Conservation (phyloP, 2,329 filamentous ascomycete genomes). For the Verticillium zaregamsianum region DNA sequence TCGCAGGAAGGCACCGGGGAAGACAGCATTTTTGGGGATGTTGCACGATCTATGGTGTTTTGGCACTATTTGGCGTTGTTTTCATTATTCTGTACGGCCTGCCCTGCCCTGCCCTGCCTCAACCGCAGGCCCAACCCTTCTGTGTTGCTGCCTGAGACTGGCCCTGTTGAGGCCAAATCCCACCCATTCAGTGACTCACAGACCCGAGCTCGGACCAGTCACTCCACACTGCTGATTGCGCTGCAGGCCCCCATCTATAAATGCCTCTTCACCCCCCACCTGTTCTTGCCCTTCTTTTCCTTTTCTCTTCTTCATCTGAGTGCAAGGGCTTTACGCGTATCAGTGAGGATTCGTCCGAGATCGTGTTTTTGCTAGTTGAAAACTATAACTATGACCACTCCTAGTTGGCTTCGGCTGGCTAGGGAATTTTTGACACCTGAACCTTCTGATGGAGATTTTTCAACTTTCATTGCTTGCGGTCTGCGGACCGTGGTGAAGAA, state of each 20-base stretch:
- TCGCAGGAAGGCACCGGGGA: not conserved
- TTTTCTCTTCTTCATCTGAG: slow-evolving; percentile 51
- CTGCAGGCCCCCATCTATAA: not conserved
- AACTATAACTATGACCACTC: slow-evolving; percentile 76
- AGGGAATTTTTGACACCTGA: slow-evolving; percentile 73
- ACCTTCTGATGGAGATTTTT: slow-evolving; percentile 8
- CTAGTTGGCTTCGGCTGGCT: slow-evolving; percentile 62
- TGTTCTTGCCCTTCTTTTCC: slow-evolving; percentile 18
- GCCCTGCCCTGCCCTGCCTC: not conserved
- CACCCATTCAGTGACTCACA: not conserved
- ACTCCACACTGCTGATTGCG: not conserved
- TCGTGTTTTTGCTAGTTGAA: slow-evolving; percentile 88
- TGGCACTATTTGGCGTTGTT: not conserved
- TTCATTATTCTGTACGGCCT: not conserved
- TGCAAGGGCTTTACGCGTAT: slow-evolving; percentile 77
- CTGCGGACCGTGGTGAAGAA: slow-evolving; percentile 1
- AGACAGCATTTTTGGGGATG: not conserved
- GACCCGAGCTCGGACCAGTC: not conserved
- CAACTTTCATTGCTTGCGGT: slow-evolving; percentile 3
- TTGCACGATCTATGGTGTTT: not conserved
- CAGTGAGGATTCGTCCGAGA: slow-evolving; percentile 87
- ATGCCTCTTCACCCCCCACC: not conserved
- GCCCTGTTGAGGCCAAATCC: not conserved
- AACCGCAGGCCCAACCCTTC: not conserved
- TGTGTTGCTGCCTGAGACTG: not conserved